phyloP scores from a whole-genome alignment of 257 asterid genomes.

The Nicotiana sylvestris region DNA sequence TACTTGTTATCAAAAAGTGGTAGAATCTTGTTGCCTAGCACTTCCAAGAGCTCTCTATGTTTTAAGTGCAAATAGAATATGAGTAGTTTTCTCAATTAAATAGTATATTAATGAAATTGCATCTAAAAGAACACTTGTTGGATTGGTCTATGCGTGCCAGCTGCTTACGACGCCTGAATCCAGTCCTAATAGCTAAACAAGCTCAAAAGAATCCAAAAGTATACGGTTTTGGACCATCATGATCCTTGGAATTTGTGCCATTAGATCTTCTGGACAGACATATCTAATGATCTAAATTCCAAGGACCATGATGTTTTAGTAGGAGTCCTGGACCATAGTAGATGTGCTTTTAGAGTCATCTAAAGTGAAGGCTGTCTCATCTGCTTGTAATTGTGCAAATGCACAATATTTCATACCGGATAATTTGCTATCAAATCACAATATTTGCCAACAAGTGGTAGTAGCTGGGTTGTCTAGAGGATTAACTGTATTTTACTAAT shows the following conservation, averaged over 20 bases:
- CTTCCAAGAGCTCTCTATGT: too few species aligned
- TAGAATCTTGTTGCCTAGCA: too few species aligned
- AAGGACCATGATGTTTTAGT: neutral
- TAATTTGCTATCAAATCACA: neutral
- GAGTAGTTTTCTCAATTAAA: too few species aligned
- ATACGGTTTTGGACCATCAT: neutral
- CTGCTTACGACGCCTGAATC: too few species aligned
- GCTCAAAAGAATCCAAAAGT: neutral
- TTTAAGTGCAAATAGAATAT: too few species aligned
- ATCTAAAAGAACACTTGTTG: too few species aligned
- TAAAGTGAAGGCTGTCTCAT: neutral
- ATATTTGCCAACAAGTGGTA: neutral
- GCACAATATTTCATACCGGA: neutral
- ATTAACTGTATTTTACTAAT: neutral
- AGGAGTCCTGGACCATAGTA: neutral
- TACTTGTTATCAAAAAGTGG: too few species aligned
- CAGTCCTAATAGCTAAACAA: neutral
- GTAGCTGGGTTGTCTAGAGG: neutral
- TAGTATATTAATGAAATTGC: too few species aligned
- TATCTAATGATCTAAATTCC: neutral
- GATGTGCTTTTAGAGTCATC: neutral
- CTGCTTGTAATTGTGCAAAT: neutral
- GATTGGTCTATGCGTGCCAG: too few species aligned
- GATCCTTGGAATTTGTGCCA: neutral
- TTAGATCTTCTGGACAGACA: neutral